Evolutionary conservation across 2,329 filamentous ascomycete species (phyloP).

Genomic region (Cladosporium oxysporum): DNA sequence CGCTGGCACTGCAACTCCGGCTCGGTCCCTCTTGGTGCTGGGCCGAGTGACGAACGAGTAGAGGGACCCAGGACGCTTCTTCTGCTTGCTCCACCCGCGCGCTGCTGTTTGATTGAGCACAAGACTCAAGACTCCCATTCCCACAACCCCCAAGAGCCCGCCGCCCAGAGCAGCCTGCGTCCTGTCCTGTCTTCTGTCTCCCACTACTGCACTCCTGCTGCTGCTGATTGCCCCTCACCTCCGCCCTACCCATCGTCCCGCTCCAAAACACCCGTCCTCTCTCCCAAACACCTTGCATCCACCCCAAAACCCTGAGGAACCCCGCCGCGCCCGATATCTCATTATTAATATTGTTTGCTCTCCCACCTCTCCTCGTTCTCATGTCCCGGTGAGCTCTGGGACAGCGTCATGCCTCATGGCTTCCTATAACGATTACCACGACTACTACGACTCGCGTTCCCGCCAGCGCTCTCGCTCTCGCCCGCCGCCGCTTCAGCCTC

Average conservation of each 20-base stretch:
- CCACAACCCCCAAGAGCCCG: background rate
- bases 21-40: constrained; percentile 6
- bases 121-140: background rate
- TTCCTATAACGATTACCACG: constrained; percentile 26
- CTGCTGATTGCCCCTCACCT: constrained; percentile 1
- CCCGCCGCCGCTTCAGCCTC: constrained; percentile 6
- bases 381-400: constrained; percentile 4
- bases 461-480: constrained; percentile 19
- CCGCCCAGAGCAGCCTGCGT: constrained; percentile 1
- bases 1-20: background rate
- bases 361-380: background rate
- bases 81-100: background rate
- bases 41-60: background rate
- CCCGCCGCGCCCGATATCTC: background rate
- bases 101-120: background rate
- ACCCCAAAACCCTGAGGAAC: constrained; percentile 3
- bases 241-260: constrained; percentile 1
- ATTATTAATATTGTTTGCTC: constrained; percentile 4
- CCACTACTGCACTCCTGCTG: background rate
- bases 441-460: constrained; percentile 24
- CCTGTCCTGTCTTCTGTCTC: background rate
- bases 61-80: background rate
- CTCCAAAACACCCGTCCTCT: background rate
- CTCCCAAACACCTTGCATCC: background rate
- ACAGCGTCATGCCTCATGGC: constrained; percentile 25